Conservation (phyloP, 2,329 filamentous ascomycete genomes). For the Trichophyton schoenleinii region DNA sequence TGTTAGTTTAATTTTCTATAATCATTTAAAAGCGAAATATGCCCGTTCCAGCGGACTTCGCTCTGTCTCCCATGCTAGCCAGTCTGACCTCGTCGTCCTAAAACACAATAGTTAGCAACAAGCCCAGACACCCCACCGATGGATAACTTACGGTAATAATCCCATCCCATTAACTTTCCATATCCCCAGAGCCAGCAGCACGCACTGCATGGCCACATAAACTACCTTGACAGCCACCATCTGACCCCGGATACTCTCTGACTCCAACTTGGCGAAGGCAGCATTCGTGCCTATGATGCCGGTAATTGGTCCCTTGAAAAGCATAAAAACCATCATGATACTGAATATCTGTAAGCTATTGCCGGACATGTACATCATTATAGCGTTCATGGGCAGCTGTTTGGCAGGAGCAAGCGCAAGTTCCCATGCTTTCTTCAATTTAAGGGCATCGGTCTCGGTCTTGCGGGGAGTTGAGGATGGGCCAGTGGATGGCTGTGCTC, state of each 20-base stretch:
- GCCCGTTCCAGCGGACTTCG: conserved; percentile 56
- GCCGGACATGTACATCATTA: conserved; percentile 99
- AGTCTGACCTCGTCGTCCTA: conserved; percentile 89
- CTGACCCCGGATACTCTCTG: conserved; percentile 58
- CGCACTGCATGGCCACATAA: conserved; percentile 75
- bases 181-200: conserved; percentile 71
- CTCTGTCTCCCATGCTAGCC: conserved; percentile 87
- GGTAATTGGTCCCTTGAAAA: conserved; percentile 90
- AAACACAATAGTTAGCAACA: not conserved
- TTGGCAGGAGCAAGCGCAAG: conserved; percentile 88
- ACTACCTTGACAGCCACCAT: conserved; percentile 74
- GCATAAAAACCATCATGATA: conserved; percentile 99
- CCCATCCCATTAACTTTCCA: conserved; percentile 99
- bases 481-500: conserved; percentile 42
- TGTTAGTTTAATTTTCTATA: not conserved
- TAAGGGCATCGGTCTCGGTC: conserved; percentile 81
- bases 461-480: conserved; percentile 43
- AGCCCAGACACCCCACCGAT: conserved; percentile 14
- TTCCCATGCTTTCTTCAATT: conserved; percentile 98
- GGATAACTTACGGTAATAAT: conserved; percentile 57
- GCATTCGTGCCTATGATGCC: conserved; percentile 71
- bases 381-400: conserved; percentile 90
- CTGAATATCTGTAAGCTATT: conserved; percentile 97
- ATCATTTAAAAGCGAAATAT: conserved; percentile 44
- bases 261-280: conserved; percentile 86